Conservation (phyloP, 768 basidiomycete species). For the Boletus tylopilopsis region DNA sequence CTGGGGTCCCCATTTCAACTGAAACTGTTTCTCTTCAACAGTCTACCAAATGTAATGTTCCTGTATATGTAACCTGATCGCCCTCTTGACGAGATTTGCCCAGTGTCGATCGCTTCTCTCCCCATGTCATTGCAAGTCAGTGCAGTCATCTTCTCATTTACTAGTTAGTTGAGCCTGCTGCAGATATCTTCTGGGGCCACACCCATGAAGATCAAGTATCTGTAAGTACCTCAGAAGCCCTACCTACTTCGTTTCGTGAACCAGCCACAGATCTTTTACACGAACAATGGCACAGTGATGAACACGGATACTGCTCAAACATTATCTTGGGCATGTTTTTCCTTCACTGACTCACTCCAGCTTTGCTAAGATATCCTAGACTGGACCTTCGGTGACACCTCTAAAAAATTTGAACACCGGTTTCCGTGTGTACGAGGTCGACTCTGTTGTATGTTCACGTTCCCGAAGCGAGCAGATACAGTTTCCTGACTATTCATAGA, state of each 20-base stretch:
- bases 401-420: constrained; percentile 70
- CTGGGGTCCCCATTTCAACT: background rate
- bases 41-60: constrained; percentile 46
- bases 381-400: constrained; percentile 68
- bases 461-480: background rate
- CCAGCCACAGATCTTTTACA: constrained; percentile 56
- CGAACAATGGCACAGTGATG: constrained; percentile 64
- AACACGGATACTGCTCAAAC: constrained; percentile 54
- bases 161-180: constrained; percentile 8
- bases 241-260: background rate
- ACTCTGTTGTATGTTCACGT: constrained; percentile 47
- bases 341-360: constrained; percentile 1
- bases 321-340: constrained; percentile 43
- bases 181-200: constrained; percentile 77
- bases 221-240: constrained; percentile 32
- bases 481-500: constrained; percentile 37
- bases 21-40: constrained; percentile 13
- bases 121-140: constrained; percentile 73
- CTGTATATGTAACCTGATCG: background rate
- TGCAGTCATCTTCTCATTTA: constrained; percentile 4
- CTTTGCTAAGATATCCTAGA: too few relatives aligned
- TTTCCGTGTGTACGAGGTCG: constrained; percentile 49
- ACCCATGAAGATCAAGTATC: constrained; percentile 72
- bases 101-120: constrained; percentile 74
- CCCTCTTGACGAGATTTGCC: background rate